Base-by-base conservation (phyloP, 768 basidiomycete genomes). In the Paxillus rubicundulus region DNA sequence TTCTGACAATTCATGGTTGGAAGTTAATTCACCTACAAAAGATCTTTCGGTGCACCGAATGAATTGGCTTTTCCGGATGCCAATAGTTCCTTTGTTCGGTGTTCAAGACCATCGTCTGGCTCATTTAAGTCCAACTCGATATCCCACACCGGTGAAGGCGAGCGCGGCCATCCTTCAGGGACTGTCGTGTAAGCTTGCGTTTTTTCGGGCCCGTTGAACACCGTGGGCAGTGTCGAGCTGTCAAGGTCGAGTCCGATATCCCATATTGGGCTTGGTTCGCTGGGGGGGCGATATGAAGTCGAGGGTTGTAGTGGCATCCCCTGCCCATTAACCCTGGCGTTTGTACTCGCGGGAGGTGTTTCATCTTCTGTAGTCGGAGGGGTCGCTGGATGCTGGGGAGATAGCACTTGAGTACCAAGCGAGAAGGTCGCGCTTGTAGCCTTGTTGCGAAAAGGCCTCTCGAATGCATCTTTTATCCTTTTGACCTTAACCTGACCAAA, bases 401-500 rank as follows among this genome's bases (percentile, higher is more conserved):
- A 16, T 34, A 56, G 27, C 42, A 49, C 38, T 52, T 72, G 71
- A 36, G 67, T 60, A 20, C 66, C 58, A 28, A 66, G 59, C 21
- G 68, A 67, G 34, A 72, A 75, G 36, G 72, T 68, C 36, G 71
- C 70, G 41, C 73, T 79, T 2, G 86, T 84, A 7, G 81, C 74
- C 48, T 80, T 77, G 52, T 88, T 85, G 46, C 87, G 78, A 69
- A 99, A 89, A 0, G 92, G 92, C 53, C 89, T 87, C 50, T 89
- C 86, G 70, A 99, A 95, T 0, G 94, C 91, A 51, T 92, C 95
- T 60, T 87, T 86, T 32, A 98, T 79, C 38, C 95, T 86, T 61
- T 82, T 89, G 52, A 96, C 94, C 69, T 98, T 98, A 44, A 94
- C 86, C 57, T 90, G 89, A 9, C 95, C 96, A 48, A 98, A 87